These are phyloP conservation scores for Diaporthe aspalathi DNA, from an alignment of 2,329 filamentous ascomycete genomes.

Conservation along the genomic window DNA sequence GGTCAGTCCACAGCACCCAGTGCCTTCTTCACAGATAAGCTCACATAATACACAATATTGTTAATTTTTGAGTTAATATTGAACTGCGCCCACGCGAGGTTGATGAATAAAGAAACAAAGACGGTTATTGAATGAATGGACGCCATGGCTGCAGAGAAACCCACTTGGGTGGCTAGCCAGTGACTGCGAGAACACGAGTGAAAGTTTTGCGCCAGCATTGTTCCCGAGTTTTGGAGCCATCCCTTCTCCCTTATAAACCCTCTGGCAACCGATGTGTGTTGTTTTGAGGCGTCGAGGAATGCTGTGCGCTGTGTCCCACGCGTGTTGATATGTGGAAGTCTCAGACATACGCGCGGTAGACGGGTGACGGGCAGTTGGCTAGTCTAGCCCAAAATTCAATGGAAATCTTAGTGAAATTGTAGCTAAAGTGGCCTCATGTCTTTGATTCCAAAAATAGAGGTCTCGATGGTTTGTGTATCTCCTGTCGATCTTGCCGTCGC, in stretches of 20 bases:
- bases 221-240: not conserved
- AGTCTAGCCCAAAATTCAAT: conserved; percentile 15
- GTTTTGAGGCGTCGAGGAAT: not conserved
- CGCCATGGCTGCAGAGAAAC: conserved; percentile 23
- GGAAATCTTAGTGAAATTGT: not conserved
- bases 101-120: conserved; percentile 5
- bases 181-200: conserved; percentile 14
- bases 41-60: conserved; percentile 57
- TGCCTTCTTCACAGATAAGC: not conserved
- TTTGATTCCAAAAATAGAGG: not conserved
- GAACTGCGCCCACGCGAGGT: conserved; percentile 41
- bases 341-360: not conserved
- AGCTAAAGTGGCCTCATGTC: not conserved
- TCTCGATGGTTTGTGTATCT: not conserved
- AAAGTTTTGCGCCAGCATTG: conserved; percentile 15
- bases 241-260: not conserved
- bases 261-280: not conserved
- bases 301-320: not conserved
- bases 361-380: not conserved
- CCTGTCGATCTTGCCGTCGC: not conserved
- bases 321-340: conserved; percentile 20
- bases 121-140: conserved; percentile 15
- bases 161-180: conserved; percentile 32
- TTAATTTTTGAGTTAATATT: conserved; percentile 51
- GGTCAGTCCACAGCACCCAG: conserved; percentile 15